phyloP scores from a whole-genome alignment of 495 filamentous ascomycete genomes.

The Hypomontagnella submonticulosa region DNA sequence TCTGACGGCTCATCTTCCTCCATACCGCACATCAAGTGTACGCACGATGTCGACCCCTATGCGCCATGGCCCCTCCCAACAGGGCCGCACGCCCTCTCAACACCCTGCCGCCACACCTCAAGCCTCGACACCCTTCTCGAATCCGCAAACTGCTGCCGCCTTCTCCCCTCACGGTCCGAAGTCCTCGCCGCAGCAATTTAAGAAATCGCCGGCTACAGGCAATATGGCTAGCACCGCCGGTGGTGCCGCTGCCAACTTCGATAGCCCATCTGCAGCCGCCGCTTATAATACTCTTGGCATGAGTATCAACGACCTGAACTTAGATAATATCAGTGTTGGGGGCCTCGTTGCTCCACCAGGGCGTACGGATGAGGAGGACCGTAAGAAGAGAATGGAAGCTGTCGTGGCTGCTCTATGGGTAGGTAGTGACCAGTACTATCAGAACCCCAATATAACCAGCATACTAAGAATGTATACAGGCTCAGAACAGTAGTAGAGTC shows the following conservation, averaged over 20 bases:
- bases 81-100: conserved; percentile 60
- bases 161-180: conserved; percentile 63
- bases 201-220: conserved; percentile 61
- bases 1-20: neutral
- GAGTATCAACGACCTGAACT: conserved; percentile 53
- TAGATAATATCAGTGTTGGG: conserved; percentile 51
- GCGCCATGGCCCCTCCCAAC: conserved; percentile 59
- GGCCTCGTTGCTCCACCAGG: conserved; percentile 47
- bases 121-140: conserved; percentile 66
- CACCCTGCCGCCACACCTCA: conserved; percentile 62
- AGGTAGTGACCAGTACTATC: conserved; percentile 41
- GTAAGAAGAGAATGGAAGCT: conserved; percentile 62
- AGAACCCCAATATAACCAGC: conserved; percentile 3
- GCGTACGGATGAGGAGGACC: conserved; percentile 67
- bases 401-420: conserved; percentile 62
- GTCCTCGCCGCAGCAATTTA: conserved; percentile 65
- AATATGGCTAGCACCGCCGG: conserved; percentile 47
- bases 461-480: conserved; percentile 27
- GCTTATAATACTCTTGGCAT: conserved; percentile 60
- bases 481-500: conserved; percentile 65
- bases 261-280: conserved; percentile 63
- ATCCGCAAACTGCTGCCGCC: conserved; percentile 54
- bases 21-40: neutral
- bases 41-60: conserved; percentile 63
- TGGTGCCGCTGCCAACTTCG: conserved; percentile 58